Evolutionary conservation across 2,329 filamentous ascomycete species (phyloP), one percentile per base, ranked within the genome.

Genomic region (Monosporascus sp.): DNA sequence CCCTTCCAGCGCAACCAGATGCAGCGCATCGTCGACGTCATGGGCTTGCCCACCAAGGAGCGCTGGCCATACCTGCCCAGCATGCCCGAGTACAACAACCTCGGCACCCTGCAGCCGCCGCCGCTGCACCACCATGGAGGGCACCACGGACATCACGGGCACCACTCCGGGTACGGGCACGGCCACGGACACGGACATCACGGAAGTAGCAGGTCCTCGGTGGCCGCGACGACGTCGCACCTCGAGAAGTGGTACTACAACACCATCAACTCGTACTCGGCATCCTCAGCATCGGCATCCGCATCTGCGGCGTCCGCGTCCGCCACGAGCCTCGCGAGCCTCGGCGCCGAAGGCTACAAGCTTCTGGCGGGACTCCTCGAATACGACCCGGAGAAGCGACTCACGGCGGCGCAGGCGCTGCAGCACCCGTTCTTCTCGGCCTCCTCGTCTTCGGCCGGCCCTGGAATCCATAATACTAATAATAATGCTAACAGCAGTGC

Each of bases 1-100:
- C 94, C 94, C 0, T 99, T 99, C 63, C 94, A 99, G 71, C 84
- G 92, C 15, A 97, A 97, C 64, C 94, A 99, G 73, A 97, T 99
- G 93, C 90, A 94, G 66, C 97, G 96, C 72, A 99, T 99, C 62
- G 90, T 96, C 38, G 94, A 99, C 66, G 91, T 99, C 57, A 87
- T 99, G 76, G 94, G 94, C 31, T 75, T 96, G 59, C 94, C 94
- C 0, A 90, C 83, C 6, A 93, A 93, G 64, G 89, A 96, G 48
- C 83, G 85, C 25, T 99, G 94, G 94, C 90, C 92, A 0, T 79
- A 93, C 27, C 75, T 99, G 2, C 76, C 83, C 1, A 82, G 86
- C 39, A 96, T 96, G 88, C 91, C 90, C 0, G 94, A 99, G 71
- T 96, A 89, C 65, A 73, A 73, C 38, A 88, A 94, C 59, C 77